Base-by-base conservation (phyloP, 2,329 filamentous ascomycete genomes). In the Tolypocladium sp. region DNA sequence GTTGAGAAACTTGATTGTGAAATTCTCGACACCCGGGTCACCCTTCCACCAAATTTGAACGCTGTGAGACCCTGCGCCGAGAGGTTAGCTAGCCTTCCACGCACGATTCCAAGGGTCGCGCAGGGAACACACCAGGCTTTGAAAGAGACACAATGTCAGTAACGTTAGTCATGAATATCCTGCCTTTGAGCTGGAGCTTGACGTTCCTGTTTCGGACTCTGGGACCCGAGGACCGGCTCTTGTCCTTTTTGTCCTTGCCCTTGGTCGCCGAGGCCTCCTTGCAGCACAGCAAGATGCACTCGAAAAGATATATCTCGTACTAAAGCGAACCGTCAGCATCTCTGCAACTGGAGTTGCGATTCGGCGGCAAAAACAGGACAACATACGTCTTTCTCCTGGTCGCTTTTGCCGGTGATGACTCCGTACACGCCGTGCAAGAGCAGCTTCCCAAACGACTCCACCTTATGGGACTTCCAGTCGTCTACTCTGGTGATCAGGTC, bases 41-140 rank as follows among this genome's bases (percentile, higher is more conserved):
- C 93, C 93, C 75, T 94, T 97, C 94, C 94, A 99, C 82, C 92
- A 97, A 59, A 99, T 97, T 70, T 97, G 93, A 61, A 97, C 90
- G 2, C 90, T 93, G 71, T 97, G 96, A 13, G 91, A 93, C 55
- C 91, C 92, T 94, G 67, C 13, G 56, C 12, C 42, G 7, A 22
- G 42, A 8, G 38, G 22, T 27, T n/a, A 49, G 33, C 20, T 8
- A 37, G 15, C 12, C 15, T 15, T 30, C n/a, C 20, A 9, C 7
- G 15, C 15, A 37, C 15, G 7, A 13, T 17, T 1, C 8, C 0
- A 30, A 17, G 30, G 1, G 30, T 35, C 5, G 30, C 20, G 49
- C 20, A 15, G 12, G 49, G 42, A 60, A 70, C 83, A 70, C 83
- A 95, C 92, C 92, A 74, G 91, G 90, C 73, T 92, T 96, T 56